phyloP scores from a whole-genome alignment of 495 filamentous ascomycete genomes.

The Hyaloscypha variabilis region DNA sequence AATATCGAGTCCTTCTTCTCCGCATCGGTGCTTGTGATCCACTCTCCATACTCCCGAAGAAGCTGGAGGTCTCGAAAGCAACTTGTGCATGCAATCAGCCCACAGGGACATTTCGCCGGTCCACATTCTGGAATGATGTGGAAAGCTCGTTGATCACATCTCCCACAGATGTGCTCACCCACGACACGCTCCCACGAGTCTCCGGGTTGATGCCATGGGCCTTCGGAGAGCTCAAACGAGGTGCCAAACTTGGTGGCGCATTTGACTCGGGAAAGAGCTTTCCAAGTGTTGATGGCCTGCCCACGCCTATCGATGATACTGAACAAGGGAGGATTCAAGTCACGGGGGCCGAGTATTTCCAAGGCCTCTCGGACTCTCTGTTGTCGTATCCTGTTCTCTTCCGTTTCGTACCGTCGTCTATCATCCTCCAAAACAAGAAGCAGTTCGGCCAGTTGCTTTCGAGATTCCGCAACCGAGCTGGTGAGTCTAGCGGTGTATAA shows the following conservation, averaged over 20 bases:
- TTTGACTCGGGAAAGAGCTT: conserved; percentile 20
- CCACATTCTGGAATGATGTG: conserved; percentile 25
- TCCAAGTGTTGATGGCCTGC: conserved; percentile 23
- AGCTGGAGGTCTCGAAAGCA: conserved; percentile 24
- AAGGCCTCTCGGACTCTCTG: conserved; percentile 16
- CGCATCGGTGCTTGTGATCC: conserved; percentile 5
- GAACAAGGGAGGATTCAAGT: conserved; percentile 21
- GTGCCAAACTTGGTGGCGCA: neutral
- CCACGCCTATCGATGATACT: conserved; percentile 20
- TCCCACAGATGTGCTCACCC: conserved; percentile 24
- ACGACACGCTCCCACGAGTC: conserved; percentile 21
- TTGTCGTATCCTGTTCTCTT: conserved; percentile 12
- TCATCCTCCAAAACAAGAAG: conserved; percentile 12
- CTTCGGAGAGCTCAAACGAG: conserved; percentile 9
- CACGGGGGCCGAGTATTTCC: conserved; percentile 23
- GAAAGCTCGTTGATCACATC: conserved; percentile 23
- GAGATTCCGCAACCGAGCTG: neutral
- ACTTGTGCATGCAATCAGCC: conserved; percentile 20
- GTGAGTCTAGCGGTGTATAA: neutral
- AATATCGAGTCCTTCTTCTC: conserved; percentile 13
- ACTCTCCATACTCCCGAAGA: conserved; percentile 24
- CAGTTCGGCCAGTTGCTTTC: neutral
- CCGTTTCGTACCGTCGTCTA: conserved; percentile 11
- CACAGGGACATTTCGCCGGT: conserved; percentile 25
- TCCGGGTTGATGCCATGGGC: conserved; percentile 24